Evolutionary conservation across 345 rosid species (phyloP), one percentile per base, ranked within the genome.

Genomic region (Carallia brachiata): DNA sequence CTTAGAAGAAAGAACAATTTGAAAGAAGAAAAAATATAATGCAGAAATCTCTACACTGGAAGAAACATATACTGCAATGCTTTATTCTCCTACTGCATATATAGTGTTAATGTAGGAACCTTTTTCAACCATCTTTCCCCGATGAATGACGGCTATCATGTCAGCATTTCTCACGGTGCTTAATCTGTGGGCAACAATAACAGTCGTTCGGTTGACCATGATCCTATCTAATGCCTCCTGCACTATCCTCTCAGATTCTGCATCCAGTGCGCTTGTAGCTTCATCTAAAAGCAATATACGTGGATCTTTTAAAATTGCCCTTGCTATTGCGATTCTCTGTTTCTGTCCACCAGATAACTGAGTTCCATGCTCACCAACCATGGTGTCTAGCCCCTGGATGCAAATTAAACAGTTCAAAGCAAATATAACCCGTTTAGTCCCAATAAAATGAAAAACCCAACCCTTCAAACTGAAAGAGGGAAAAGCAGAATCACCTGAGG

Each of bases 51-150:
- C 59, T 8, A 8, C 23, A 23, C 5, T 23, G 59, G 17, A 23
- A 56, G 13, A 23, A 56, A 27, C 50, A 44, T 44, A 0, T 44
- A 12, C 34, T 32, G 34, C 34, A 32, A 32, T 32, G 34, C 34
- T 44, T 44, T 44, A 44, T 44, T 12, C 16, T 12, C 10, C 15
- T 44, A 44, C 16, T 12, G 16, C 4, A 10, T 44, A 44, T 44
- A 12, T 44, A 13, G 16, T 27, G 27, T 34, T 61, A 37, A 18
- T 34, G 3, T 61, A 17, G 8, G 37, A 78, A 84, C 96, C 98
- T 82, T 89, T 86, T 75, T 93, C 98, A 12, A 89, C 92, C 74
- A 93, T 78, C 73, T 84, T 90, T 32, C 98, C 98, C 0, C 70
- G 86, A 63, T 90, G 91, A 74, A 93, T 85, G 15, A 93, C 98